Base-by-base conservation (phyloP, 139 green algal genomes). In the Chlamydomonas sp. region DNA sequence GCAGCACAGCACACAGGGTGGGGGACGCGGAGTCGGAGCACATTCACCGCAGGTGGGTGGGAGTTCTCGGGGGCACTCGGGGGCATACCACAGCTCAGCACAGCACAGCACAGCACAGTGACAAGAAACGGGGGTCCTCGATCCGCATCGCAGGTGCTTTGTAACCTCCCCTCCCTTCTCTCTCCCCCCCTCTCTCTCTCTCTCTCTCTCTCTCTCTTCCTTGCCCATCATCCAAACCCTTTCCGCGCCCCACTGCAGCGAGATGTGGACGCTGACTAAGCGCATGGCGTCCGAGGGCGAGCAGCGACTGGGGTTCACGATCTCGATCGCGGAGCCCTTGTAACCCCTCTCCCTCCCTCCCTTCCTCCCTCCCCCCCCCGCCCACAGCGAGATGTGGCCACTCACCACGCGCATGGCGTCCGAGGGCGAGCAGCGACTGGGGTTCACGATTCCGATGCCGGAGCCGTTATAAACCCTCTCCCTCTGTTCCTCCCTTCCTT, bases 381-480 rank as follows among this genome's bases (percentile, higher is more conserved):
- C n/a, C n/a, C n/a, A n/a, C n/a, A n/a, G n/a, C n/a, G n/a, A 97
- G 84, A 81, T 77, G 3, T 97, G 94, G 86, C 78, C 78, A 50
- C 81, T 97, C 60, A 95, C 87, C 28, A 94, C 93, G 71, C 92
- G 93, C 67, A 91, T 92, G 85, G 83, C 63, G 13, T 70, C 73
- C 5, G 83, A 93, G 66, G 71, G 75, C 5, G 50, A 68, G 16
- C 90, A 96, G 70, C 77, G 72, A 29, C 61, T 98, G 36, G 79
- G 81, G 34, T 98, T 98, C 83, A 96, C 89, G 48, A 96, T 98
- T 65, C 94, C 94, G 48, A 92, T 98, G 59, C 91, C 89, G 50
- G 93, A 98, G 87, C 94, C 94, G 4, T 83, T 98, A 16, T 54
- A n/a, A 13, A 54, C 43, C 10, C 10, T 10, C 43, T 54, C 43